Conservation (phyloP, 257 asterid species). For the Ehretia macrophylla region DNA sequence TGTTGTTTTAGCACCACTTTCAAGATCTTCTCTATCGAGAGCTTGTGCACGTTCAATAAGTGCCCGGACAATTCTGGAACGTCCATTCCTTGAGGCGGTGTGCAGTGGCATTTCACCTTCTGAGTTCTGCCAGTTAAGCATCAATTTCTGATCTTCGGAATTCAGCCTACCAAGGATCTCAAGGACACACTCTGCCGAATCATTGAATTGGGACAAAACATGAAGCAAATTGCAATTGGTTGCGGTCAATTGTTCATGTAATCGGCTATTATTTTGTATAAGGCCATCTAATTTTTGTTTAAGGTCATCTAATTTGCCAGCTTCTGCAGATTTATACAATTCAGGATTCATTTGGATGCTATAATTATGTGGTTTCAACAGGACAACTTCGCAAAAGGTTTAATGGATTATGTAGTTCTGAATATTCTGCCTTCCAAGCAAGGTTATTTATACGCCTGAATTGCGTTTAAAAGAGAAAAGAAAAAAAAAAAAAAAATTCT, state of each 20-base stretch:
- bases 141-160: neutral
- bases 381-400: too few relatives aligned
- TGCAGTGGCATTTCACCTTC: slow-evolving; percentile 21
- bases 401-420: too few relatives aligned
- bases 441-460: too few relatives aligned
- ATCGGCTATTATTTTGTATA: too few relatives aligned
- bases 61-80: neutral
- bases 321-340: too few relatives aligned
- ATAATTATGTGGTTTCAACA: too few relatives aligned
- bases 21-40: neutral
- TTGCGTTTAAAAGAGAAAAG: too few relatives aligned
- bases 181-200: neutral
- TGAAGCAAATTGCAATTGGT: slow-evolving; percentile 20
- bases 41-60: slow-evolving; percentile 5
- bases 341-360: too few relatives aligned
- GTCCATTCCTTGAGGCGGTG: slow-evolving; percentile 17
- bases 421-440: too few relatives aligned
- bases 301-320: too few relatives aligned
- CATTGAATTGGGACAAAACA: slow-evolving; percentile 7
- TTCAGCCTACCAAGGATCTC: neutral
- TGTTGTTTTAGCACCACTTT: neutral
- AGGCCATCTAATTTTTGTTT: too few relatives aligned
- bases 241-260: slow-evolving; percentile 11
- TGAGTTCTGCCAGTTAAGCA: slow-evolving; percentile 3
- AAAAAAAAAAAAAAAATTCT: too few relatives aligned